phyloP scores from a whole-genome alignment of 441 rosid genomes.

The Gossypium schwendimanii region DNA sequence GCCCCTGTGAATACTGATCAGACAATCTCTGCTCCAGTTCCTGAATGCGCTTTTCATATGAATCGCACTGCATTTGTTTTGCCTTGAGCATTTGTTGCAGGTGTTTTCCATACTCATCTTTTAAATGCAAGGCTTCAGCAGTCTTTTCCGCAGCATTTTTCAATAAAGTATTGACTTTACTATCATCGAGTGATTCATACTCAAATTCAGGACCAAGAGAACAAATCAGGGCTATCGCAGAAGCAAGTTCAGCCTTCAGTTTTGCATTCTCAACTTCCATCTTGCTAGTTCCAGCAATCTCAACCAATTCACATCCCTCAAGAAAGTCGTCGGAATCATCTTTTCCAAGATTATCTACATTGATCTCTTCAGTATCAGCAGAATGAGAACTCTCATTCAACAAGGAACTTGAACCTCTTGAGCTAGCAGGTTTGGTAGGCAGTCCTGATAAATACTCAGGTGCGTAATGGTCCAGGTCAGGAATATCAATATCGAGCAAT shows the following conservation, averaged over 20 bases:
- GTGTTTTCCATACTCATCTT: constrained; percentile 73
- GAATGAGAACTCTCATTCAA: constrained; percentile 63
- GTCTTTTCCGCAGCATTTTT: constrained; percentile 84
- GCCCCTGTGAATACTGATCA: constrained; percentile 56
- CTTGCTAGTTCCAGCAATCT: constrained; percentile 95
- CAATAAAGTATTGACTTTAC: constrained; percentile 43
- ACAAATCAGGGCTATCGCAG: constrained; percentile 78
- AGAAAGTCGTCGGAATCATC: constrained; percentile 48
- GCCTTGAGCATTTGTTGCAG: constrained; percentile 65
- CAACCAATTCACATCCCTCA: constrained; percentile 59
- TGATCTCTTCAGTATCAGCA: constrained; percentile 46
- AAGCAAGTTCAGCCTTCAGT: constrained; percentile 97
- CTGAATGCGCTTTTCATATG: constrained; percentile 89
- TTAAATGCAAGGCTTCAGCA: constrained; percentile 73
- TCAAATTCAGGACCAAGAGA: constrained; percentile 59
- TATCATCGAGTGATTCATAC: constrained; percentile 62
- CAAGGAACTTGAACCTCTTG: constrained; percentile 53
- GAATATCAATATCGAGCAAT: constrained; percentile 75
- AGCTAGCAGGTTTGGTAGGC: constrained; percentile 41
- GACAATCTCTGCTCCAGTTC: constrained; percentile 87
- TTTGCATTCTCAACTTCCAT: constrained; percentile 96
- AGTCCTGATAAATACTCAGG: constrained; percentile 67
- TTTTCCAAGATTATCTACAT: constrained; percentile 36
- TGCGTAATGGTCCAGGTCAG: constrained; percentile 75
- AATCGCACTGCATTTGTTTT: constrained; percentile 67